Evolutionary conservation across 371 early-diverging fungal genomes (phyloP).

Genomic region (Lichtheimia ornata): DNA sequence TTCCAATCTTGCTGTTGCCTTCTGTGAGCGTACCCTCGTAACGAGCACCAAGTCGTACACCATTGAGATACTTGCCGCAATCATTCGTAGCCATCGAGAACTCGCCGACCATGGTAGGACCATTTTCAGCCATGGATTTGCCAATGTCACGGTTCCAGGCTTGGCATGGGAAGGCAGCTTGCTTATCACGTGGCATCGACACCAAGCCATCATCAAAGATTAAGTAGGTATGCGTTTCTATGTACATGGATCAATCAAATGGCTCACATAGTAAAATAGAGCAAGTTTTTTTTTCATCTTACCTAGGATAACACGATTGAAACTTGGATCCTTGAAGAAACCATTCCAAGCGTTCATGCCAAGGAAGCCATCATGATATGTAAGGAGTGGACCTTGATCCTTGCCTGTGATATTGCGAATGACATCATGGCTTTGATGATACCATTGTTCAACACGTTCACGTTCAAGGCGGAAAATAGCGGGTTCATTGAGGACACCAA

Average conservation of each 20-base stretch:
- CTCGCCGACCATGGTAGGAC: conserved; percentile 71
- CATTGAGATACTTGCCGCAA: conserved; percentile 74
- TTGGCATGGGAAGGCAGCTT: conserved; percentile 50
- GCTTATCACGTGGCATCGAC: conserved; percentile 37
- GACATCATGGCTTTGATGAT: conserved; percentile 30
- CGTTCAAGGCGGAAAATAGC: conserved; percentile 28
- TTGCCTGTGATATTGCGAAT: conserved; percentile 34
- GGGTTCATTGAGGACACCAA: conserved; percentile 58
- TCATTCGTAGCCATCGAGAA: conserved; percentile 76
- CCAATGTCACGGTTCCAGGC: conserved; percentile 36
- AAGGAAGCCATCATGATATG: conserved; percentile 50
- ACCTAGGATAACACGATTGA: conserved; percentile 40
- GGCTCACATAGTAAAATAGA: background rate
- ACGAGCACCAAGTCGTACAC: conserved; percentile 64
- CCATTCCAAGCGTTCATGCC: conserved; percentile 37
- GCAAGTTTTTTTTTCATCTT: conserved; percentile 1
- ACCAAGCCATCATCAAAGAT: conserved; percentile 51
- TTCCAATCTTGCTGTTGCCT: conserved; percentile 4
- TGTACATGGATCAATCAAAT: background rate
- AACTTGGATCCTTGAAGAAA: conserved; percentile 30
- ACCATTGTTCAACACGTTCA: conserved; percentile 33
- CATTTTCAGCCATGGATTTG: conserved; percentile 29
- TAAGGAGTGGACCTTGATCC: conserved; percentile 33
- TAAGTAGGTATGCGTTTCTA: conserved; percentile 49
- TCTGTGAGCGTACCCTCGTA: conserved; percentile 60